These are phyloP conservation scores for Rhododendron griersonianum DNA, from an alignment of 148 eudicot genomes.

Conservation along the genomic window DNA sequence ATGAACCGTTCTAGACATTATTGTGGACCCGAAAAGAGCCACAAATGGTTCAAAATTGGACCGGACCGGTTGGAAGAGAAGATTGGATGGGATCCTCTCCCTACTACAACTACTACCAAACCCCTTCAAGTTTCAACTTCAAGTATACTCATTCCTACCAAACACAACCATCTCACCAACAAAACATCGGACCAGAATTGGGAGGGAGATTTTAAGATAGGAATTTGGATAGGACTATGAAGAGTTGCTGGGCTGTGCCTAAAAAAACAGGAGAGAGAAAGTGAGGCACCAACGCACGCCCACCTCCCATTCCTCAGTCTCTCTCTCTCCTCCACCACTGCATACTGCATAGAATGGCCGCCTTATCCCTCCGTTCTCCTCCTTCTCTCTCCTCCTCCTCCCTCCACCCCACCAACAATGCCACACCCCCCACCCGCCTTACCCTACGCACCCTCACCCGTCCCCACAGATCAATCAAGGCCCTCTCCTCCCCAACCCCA, in stretches of 20 bases:
- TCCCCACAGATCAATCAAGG: conserved; percentile 22
- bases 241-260: background rate
- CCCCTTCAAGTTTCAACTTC: background rate
- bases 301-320: background rate
- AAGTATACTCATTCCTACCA: background rate
- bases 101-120: background rate
- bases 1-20: too few relatives aligned
- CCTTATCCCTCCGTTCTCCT: conserved; percentile 4
- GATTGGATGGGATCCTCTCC: too few relatives aligned
- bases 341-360: background rate
- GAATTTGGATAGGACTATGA: background rate
- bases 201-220: background rate
- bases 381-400: conserved; percentile 14
- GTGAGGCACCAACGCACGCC: background rate
- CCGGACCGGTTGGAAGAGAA: too few relatives aligned
- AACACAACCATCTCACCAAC: background rate
- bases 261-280: background rate
- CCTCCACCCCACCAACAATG: conserved; percentile 8
- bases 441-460: conserved; percentile 10
- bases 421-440: conserved; percentile 16
- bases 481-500: conserved; percentile 42
- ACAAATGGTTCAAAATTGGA: too few relatives aligned
- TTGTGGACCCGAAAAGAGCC: too few relatives aligned
- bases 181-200: background rate
- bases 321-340: background rate